Evolutionary conservation across 306 rosid genomes (phyloP).

Genomic region (Acacia melanoxylon): DNA sequence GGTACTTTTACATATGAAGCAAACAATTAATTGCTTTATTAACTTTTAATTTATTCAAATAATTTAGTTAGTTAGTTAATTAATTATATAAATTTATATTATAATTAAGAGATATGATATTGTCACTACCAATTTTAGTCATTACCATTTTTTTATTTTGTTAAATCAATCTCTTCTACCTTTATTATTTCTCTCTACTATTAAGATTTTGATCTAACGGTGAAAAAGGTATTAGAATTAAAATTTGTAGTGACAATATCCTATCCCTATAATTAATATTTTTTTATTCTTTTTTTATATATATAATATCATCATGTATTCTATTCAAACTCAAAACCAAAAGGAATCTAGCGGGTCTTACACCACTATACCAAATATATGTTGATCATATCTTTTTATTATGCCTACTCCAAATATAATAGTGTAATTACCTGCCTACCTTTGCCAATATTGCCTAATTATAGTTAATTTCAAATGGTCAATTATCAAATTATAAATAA

Average conservation of each 20-base stretch:
- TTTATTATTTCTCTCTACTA: too few species aligned
- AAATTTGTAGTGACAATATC: too few species aligned
- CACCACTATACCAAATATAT: too few species aligned
- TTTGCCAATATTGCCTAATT: background rate
- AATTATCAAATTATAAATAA: background rate
- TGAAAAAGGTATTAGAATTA: too few species aligned
- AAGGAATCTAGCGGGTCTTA: too few species aligned
- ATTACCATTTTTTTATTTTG: too few species aligned
- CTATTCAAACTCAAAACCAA: rapidly evolving
- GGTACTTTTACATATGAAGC: background rate
- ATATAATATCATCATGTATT: too few species aligned
- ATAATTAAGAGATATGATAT: too few species aligned
- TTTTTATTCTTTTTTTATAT: background rate
- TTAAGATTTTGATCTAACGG: too few species aligned
- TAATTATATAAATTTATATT: background rate
- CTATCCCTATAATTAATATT: too few species aligned
- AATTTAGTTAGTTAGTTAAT: background rate
- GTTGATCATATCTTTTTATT: background rate
- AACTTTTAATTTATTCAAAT: background rate
- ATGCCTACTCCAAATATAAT: background rate
- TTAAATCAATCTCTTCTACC: too few species aligned
- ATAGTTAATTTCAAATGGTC: background rate
- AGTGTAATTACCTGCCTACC: background rate
- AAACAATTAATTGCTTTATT: background rate
- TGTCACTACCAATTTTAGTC: too few species aligned